Base-by-base conservation (phyloP, 2,329 filamentous ascomycete species). In the Colletotrichum liaoningense region DNA sequence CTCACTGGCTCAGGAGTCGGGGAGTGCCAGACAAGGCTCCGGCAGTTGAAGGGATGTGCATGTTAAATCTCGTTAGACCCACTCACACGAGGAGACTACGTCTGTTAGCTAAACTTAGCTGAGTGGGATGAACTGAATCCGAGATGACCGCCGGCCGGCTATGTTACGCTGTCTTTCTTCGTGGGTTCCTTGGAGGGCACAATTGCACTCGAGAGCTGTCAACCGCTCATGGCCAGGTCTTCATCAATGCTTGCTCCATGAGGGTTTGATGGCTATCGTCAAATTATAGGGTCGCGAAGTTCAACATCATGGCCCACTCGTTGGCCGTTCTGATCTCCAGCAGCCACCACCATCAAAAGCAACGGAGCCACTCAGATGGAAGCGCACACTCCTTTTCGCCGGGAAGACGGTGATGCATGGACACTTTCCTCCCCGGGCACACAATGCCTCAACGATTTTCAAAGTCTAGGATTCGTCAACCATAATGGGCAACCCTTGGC, bases 51-150 rank as follows among this genome's bases (percentile, higher is more conserved):
- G 62, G 71, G 71, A 71, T 73, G 46, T 65, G 71, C 71, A 65
- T 71, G 60, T 63, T 73, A 62, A 73, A 70, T 70, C 56, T 73
- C 71, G 71, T 73, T 62, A 73, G 67, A 73, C 71, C 71, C 71
- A 73, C 71, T 63, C 71, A 73, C 67, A 73, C 67, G 67, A 71
- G 71, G 67, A 71, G 65, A 70, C 71, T 63, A 58, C 71, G 56
- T 70, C 67, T 66, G 49, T 35, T 71, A 62, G 71, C 67, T 65
- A 71, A 73, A 73, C 55, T 70, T 62, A 70, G 67, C 71, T 65
- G 67, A 64, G 71, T 70, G 60, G 71, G 71, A 73, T 73, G 71
- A 73, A 73, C 71, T 66, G 62, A 73, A 67, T 73, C 67, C 71
- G 67, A 73, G 55, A 62, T 73, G 67, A 57, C 67, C 67, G 62